Base-by-base conservation (phyloP, 208 protist genomes). In the Histomonas meleagridis region DNA sequence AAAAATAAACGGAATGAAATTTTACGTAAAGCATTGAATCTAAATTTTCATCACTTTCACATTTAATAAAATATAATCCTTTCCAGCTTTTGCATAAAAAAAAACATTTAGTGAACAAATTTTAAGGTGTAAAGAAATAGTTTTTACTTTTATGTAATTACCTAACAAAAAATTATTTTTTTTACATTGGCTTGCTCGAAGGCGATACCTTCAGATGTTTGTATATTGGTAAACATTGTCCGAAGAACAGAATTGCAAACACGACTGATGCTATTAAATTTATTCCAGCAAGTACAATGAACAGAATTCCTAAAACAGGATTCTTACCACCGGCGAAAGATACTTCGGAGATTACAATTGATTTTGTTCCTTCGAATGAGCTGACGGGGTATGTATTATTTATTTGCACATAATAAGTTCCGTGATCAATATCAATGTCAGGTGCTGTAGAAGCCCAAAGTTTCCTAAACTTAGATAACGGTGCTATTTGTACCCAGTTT, bases 401-500 rank as follows among this genome's bases (percentile, higher is more conserved):
- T 32, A 92, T 79, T 38, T 48, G 60, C 16, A 94, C 14, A 51
- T 90, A 62, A 76, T 91, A 57, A 28, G 35, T 62, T 40, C 46
- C 55, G 12, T 62, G 92, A 57, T n/a, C 76, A 3, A 53, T 26
- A 46, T 93, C 35, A 21, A 38, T 38, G 49, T 96, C 95, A 21
- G 92, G 76, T 65, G 96, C 92, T 69, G 98, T 97, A 62, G 96
- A 94, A 55, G 97, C 95, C 94, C 97, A 97, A n/a, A 99, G 96
- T 94, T 99, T 99, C 53, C 97, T 96, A 94, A 99, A 99, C 43
- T 92, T 96, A 48, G 98, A 97, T 38, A 98, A 93, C 28, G 95
- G 96, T 14, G 98, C 97, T 12, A 95, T 95, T 49, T 97, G 95
- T 94, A 98, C 97, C 98, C 98, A 99, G 70, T 99, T 97, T 92